These are phyloP conservation scores for Rubroboletus pulcherrimus DNA, from an alignment of 768 basidiomycete genomes.

Conservation along the genomic window DNA sequence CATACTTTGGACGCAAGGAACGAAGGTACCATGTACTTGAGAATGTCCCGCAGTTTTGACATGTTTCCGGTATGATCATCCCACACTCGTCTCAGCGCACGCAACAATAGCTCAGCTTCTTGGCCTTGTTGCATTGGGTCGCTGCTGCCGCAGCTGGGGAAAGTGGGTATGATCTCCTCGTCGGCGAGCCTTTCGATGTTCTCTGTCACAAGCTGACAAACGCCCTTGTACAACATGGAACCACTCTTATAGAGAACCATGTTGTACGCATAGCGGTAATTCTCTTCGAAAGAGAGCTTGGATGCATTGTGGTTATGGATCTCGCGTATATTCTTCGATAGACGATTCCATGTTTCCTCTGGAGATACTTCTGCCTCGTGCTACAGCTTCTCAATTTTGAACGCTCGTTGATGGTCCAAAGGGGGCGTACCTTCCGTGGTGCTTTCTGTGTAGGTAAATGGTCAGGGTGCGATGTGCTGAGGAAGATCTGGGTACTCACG, in stretches of 20 bases:
- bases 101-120: constrained; percentile 83
- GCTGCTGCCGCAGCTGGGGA: constrained; percentile 64
- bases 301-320: constrained; percentile 93
- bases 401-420: not conserved
- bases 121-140: constrained; percentile 75
- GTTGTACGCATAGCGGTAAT: constrained; percentile 91
- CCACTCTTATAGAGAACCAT: constrained; percentile 88
- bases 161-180: constrained; percentile 73
- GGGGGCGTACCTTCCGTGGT: constrained; percentile 41
- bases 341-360: constrained; percentile 77
- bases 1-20: not conserved
- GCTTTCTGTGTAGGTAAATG: constrained; percentile 35
- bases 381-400: constrained; percentile 35
- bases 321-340: constrained; percentile 84
- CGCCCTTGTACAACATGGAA: constrained; percentile 81
- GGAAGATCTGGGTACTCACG: constrained; percentile 33
- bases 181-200: constrained; percentile 80
- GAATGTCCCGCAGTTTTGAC: constrained; percentile 81
- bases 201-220: constrained; percentile 71
- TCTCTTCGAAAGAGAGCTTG: constrained; percentile 87
- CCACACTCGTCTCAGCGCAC: constrained; percentile 82
- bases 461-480: constrained; percentile 19
- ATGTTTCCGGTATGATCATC: constrained; percentile 90
- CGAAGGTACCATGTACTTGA: constrained; percentile 88
- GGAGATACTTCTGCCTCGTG: constrained; percentile 72